These are phyloP conservation scores for Globisporangium emineosum DNA, from an alignment of 352 stramenopile genomes.

Conservation along the genomic window DNA sequence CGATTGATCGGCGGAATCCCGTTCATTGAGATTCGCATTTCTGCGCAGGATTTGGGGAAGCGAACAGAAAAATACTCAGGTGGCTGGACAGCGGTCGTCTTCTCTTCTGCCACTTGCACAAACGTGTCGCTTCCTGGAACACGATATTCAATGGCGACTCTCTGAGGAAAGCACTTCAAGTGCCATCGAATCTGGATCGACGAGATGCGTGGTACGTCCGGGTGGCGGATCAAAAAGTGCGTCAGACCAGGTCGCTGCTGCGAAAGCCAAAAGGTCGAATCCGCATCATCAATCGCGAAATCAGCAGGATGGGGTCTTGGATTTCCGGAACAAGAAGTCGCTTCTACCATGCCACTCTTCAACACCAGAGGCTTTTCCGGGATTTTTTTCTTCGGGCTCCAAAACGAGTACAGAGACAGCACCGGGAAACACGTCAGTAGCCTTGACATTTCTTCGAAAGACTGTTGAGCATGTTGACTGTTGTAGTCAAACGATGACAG, in stretches of 20 bases:
- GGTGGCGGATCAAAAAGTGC: constrained; percentile 42
- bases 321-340: constrained; percentile 48
- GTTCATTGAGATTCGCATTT: constrained; percentile 61
- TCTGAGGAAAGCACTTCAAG: constrained; percentile 56
- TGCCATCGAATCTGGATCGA: constrained; percentile 75
- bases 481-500: constrained; percentile 72
- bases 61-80: constrained; percentile 35
- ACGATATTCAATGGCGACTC: constrained; percentile 56
- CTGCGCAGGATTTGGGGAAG: constrained; percentile 41
- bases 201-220: constrained; percentile 40
- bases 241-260: constrained; percentile 50
- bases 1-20: constrained; percentile 64
- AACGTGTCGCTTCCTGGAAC: constrained; percentile 33
- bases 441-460: constrained; percentile 78
- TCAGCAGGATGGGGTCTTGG: constrained; percentile 42
- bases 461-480: constrained; percentile 37
- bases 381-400: constrained; percentile 66
- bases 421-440: constrained; percentile 71
- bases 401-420: constrained; percentile 83
- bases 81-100: constrained; percentile 14
- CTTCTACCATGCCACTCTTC: constrained; percentile 41
- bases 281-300: constrained; percentile 50
- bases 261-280: constrained; percentile 78
- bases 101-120: constrained; percentile 35
- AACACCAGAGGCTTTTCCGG: constrained; percentile 57